Base-by-base conservation (phyloP, 192 early-diverging fungal genomes). In the Coemansia sp. region DNA sequence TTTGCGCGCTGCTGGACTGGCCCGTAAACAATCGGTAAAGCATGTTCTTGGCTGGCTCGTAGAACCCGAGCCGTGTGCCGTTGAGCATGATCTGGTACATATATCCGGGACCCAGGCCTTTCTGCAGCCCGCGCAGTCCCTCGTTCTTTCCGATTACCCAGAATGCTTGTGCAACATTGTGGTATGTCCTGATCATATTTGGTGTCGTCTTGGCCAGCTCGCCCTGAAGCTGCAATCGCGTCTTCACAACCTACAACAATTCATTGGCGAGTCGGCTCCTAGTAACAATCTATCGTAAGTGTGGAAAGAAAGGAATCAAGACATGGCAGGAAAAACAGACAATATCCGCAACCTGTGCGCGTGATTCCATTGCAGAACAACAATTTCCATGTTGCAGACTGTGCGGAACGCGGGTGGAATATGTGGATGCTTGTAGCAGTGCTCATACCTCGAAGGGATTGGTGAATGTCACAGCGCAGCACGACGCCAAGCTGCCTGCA, bases 401-500 rank as follows among this genome's bases (percentile, higher is more conserved):
- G 4, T 31, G 30, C 30, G 30, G 7, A 31, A 31, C 4, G 30
- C 30, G 7, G 30, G 30, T 16, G 21, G 23, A 2, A 7, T 14
- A 53, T n/a, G 51, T 23, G 23, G 51, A 24, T 27, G 27, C 10
- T 23, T 21, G 50, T 2, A 18, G 30, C 30, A 31, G 30, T 31
- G 27, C 8, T 32, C 30, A 31, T 78, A 93, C 92, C 87, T 97
- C 94, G 75, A 90, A 88, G 1, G 94, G 94, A 78, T 98, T 98
- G n/a, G 93, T 94, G 58, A 98, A 89, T 7, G 95, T 98, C 24
- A 95, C 95, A 14, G 95, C 92, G 12, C 88, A 87, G 74, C 93
- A 94, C 23, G 93, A 92, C 25, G 94, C 94, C 50, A 91, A 67
- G 49, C 92, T 92, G 51, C 91, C 94, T 12, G 88, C 83, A 21